Conservation (phyloP, 176 grass and related monocot species). For the Avena eriantha region DNA sequence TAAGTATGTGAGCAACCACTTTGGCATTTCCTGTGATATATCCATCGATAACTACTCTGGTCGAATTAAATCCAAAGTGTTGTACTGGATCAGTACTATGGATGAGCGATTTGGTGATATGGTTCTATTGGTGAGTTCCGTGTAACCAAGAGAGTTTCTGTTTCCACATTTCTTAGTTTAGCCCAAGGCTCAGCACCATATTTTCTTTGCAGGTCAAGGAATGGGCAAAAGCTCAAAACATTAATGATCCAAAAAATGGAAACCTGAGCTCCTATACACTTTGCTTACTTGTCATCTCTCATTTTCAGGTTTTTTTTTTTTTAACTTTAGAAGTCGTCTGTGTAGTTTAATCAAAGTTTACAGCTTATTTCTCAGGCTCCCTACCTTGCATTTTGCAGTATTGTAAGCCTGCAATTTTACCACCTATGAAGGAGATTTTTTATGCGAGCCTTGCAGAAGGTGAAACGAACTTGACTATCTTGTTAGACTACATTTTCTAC, state of each 20-base stretch:
- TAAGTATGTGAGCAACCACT: slow-evolving; percentile 60
- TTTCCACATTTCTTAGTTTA: slow-evolving; percentile 16
- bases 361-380: neutral
- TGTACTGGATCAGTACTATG: too few relatives aligned
- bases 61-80: too few relatives aligned
- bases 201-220: slow-evolving; percentile 79
- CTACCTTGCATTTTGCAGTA: slow-evolving; percentile 38
- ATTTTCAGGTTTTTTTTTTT: slow-evolving; percentile 75
- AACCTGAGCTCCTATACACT: slow-evolving; percentile 86
- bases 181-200: slow-evolving; percentile 28
- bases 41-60: too few relatives aligned
- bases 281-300: slow-evolving; percentile 76
- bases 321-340: slow-evolving; percentile 14
- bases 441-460: slow-evolving; percentile 58
- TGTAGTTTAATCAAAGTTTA: slow-evolving; percentile 23
- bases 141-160: slow-evolving; percentile 27
- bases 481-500: neutral
- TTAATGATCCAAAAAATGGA: slow-evolving; percentile 83
- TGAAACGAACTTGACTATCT: slow-evolving; percentile 21
- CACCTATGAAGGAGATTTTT: slow-evolving; percentile 72
- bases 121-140: slow-evolving; percentile 75
- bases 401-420: slow-evolving; percentile 76
- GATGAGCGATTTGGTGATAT: slow-evolving; percentile 78
- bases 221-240: slow-evolving; percentile 94
- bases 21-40: neutral